phyloP scores from a whole-genome alignment of 2,329 filamentous ascomycete genomes.

The Helicocarpus griseus region DNA sequence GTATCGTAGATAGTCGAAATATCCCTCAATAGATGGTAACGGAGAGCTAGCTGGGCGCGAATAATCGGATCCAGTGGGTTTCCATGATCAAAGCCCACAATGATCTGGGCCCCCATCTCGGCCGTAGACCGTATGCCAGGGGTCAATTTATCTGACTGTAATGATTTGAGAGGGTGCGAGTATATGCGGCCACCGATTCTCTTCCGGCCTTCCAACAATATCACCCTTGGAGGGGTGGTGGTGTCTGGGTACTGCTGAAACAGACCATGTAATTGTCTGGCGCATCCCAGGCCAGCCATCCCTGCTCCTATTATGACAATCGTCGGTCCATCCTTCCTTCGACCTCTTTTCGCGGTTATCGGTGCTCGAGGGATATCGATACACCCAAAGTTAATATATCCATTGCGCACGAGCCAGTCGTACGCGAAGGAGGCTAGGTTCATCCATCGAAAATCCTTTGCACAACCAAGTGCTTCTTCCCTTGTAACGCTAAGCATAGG shows the following conservation, averaged over 20 bases:
- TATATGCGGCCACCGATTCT: slow-evolving; percentile 89
- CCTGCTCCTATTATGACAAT: slow-evolving; percentile 85
- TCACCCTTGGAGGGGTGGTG: slow-evolving; percentile 57
- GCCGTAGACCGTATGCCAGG: slow-evolving; percentile 61
- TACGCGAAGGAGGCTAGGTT: slow-evolving; percentile 80
- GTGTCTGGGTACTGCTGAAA: slow-evolving; percentile 71
- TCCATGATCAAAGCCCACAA: slow-evolving; percentile 91
- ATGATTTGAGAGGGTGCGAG: slow-evolving; percentile 60
- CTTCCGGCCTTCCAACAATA: slow-evolving; percentile 77
- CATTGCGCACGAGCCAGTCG: slow-evolving; percentile 81
- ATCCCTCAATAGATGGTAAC: slow-evolving; percentile 71
- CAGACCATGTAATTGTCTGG: slow-evolving; percentile 79
- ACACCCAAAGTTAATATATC: slow-evolving; percentile 96
- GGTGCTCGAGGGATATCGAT: slow-evolving; percentile 53
- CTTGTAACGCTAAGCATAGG: slow-evolving; percentile 71
- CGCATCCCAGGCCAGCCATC: slow-evolving; percentile 87
- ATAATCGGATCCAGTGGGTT: slow-evolving; percentile 90
- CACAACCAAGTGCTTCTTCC: slow-evolving; percentile 83
- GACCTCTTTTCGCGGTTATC: slow-evolving; percentile 29
- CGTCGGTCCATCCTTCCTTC: slow-evolving; percentile 51
- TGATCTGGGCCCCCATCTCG: slow-evolving; percentile 96
- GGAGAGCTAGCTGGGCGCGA: slow-evolving; percentile 77
- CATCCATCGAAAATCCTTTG: slow-evolving; percentile 80
- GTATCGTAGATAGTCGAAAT: slow-evolving; percentile 81
- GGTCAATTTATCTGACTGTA: slow-evolving; percentile 45